These are phyloP conservation scores for Prillingera fragicola DNA, from an alignment of 1,284 basidiomycete species.

Conservation along the genomic window DNA sequence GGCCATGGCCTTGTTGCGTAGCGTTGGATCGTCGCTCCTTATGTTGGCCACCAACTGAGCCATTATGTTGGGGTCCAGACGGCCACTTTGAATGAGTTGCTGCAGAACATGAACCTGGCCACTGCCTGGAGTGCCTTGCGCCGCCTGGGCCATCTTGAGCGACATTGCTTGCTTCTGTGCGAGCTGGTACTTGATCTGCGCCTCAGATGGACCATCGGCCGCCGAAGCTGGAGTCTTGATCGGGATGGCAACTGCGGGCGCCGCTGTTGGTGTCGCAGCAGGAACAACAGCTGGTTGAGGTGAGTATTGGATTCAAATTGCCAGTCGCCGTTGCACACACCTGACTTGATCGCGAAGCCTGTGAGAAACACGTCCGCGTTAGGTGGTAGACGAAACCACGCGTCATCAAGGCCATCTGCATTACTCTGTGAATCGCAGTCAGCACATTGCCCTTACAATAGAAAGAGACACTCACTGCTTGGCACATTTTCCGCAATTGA, in stretches of 20 bases:
- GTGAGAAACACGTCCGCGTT: constrained; percentile 13
- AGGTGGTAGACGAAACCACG: constrained; percentile 11
- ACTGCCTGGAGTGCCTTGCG: constrained; percentile 2
- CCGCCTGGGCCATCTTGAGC: constrained; percentile 18
- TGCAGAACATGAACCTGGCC: constrained; percentile 4
- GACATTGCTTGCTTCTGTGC: constrained; percentile 20
- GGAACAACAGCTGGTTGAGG: not conserved
- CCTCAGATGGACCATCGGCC: constrained; percentile 9
- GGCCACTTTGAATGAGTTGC: constrained; percentile 10
- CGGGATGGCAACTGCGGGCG: not conserved
- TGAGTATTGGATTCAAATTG: not conserved
- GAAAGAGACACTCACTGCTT: constrained; percentile 7
- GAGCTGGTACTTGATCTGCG: constrained; percentile 20
- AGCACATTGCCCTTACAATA: not conserved
- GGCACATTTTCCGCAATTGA: constrained; percentile 19
- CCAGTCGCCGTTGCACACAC: not conserved
- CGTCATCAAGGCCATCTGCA: constrained; percentile 8
- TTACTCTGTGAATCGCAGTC: constrained; percentile 1
- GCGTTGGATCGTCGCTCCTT: constrained; percentile 9
- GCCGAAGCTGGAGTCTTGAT: not conserved
- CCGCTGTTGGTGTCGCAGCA: not conserved
- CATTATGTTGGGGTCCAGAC: constrained; percentile 16
- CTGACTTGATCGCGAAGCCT: constrained; percentile 9
- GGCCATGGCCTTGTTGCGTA: constrained; percentile 9
- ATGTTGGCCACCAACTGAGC: constrained; percentile 13